Evolutionary conservation across 352 stramenopile genomes (phyloP), one percentile per base, ranked within the genome.

Genomic region (Phytophthora hybrid): DNA sequence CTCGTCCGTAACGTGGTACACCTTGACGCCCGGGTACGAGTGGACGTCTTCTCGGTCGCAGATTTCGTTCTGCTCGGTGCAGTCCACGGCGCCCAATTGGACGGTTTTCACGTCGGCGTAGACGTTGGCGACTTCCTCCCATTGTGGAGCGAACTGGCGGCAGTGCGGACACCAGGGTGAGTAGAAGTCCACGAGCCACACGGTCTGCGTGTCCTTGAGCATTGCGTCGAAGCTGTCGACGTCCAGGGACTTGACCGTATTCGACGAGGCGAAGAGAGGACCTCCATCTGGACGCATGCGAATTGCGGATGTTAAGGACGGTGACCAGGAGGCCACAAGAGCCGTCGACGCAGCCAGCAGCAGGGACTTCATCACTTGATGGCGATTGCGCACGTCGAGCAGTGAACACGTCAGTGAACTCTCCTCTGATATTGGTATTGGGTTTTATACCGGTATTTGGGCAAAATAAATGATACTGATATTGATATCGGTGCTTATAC

Each of bases 171-270:
- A 95, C 86, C 84, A 93, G 14, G 88, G 88, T 29, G 86, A 85
- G 73, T 95, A 93, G 66, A 93, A 95, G 70, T 95, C 83, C 59
- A 93, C 81, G 52, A 93, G 46, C 86, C 86, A 93, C 23, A 92
- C 82, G 31, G 82, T 79, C 49, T 85, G 53, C 16, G 83, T 82
- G 44, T 71, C 70, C 70, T 88, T 89, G 55, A 81, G 51, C 56
- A 87, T 76, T 37, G 75, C 54, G 39, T 76, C 68, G 60, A 79
- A 92, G 46, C 58, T 75, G 52, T 65, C 63, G 31, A 58, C 55
- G 52, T 82, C 74, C 11, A 91, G 39, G 4, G 63, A 63, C 29
- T 47, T 70, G 39, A 80, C 69, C 11, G 63, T n/a, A 37, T 58
- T 59, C 5, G 69, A 74, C 5, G 31, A 55, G 26, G 46, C 57